Conservation (phyloP, 2,329 filamentous ascomycete genomes). For the Hymenoscyphus albidus region DNA sequence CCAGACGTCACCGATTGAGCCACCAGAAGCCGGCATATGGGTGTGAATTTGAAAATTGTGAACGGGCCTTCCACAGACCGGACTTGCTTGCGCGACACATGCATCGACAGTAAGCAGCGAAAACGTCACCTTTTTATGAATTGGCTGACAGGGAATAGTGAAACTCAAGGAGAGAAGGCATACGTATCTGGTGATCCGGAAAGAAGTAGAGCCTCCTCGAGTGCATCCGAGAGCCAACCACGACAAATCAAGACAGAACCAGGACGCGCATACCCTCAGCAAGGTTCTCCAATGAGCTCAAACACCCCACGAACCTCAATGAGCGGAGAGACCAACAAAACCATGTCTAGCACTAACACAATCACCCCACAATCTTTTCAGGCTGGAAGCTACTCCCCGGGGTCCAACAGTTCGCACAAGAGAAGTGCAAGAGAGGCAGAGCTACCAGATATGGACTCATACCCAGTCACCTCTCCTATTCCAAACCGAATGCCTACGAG, state of each 20-base stretch:
- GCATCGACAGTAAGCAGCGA: slow-evolving; percentile 45
- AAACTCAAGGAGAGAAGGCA: slow-evolving; percentile 43
- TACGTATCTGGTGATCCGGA: slow-evolving; percentile 30
- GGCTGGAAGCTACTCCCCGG: slow-evolving; percentile 24
- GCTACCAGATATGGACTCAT: slow-evolving; percentile 22
- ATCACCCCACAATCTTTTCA: slow-evolving; percentile 25
- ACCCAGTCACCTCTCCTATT: slow-evolving; percentile 23
- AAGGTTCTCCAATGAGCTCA: slow-evolving; percentile 23
- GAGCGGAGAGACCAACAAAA: slow-evolving; percentile 24
- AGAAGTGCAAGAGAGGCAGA: slow-evolving; percentile 24
- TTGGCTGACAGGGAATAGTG: slow-evolving; percentile 35
- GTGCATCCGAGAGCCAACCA: slow-evolving; percentile 25
- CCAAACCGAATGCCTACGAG: slow-evolving; percentile 15
- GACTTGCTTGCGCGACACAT: slow-evolving; percentile 58
- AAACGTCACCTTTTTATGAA: slow-evolving; percentile 11
- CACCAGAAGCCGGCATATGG: slow-evolving; percentile 51
- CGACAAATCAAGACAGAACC: slow-evolving; percentile 23
- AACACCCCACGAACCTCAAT: slow-evolving; percentile 25
- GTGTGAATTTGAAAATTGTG: slow-evolving; percentile 52
- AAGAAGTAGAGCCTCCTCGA: slow-evolving; percentile 30
- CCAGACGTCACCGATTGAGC: slow-evolving; percentile 57
- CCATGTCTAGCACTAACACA: slow-evolving; percentile 23
- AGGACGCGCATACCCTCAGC: slow-evolving; percentile 7
- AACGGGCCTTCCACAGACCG: slow-evolving; percentile 53
- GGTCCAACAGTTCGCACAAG: slow-evolving; percentile 16